phyloP scores from a whole-genome alignment of 495 filamentous ascomycete species.

The Talaromyces stipitatus region DNA sequence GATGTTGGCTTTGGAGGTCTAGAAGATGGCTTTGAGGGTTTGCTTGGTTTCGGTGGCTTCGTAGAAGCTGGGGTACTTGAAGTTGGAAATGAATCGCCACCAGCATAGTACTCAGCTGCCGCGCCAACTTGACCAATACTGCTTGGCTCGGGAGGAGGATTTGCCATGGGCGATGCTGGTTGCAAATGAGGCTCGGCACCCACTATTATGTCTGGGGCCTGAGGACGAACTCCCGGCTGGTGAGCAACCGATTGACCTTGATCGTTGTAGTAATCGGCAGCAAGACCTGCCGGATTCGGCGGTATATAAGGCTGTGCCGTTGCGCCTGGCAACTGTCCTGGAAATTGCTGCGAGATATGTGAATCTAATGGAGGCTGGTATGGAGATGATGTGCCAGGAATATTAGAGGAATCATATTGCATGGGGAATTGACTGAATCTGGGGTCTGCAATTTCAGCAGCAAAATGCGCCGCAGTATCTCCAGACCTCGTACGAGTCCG shows the following conservation, averaged over 20 bases:
- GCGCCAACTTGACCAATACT: constrained; percentile 41
- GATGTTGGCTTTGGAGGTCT: constrained; percentile 12
- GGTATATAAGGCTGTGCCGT: constrained; percentile 43
- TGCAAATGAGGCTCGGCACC: constrained; percentile 42
- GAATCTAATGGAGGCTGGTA: constrained; percentile 32
- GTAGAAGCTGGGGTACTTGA: constrained; percentile 12
- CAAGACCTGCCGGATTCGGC: constrained; percentile 48
- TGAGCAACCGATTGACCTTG: constrained; percentile 53
- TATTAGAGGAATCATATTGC: constrained; percentile 23
- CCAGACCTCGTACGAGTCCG: constrained; percentile 27
- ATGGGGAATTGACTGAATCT: constrained; percentile 40
- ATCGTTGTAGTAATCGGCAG: constrained; percentile 61
- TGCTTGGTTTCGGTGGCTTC: constrained; percentile 20
- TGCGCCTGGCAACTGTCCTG: constrained; percentile 44
- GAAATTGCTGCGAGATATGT: constrained; percentile 52
- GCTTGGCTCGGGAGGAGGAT: constrained; percentile 46
- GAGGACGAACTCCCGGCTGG: constrained; percentile 52
- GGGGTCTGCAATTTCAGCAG: constrained; percentile 29
- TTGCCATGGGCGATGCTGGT: constrained; percentile 36
- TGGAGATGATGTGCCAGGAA: constrained; percentile 13
- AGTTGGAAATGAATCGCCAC: constrained; percentile 9
- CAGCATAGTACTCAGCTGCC: constrained; percentile 40
- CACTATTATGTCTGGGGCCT: constrained; percentile 46
- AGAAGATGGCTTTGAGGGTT: constrained; percentile 15
- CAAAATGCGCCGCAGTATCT: constrained; percentile 14